Base-by-base conservation (phyloP, 2,329 filamentous ascomycete genomes). In the Plectosphaerella sp. region DNA sequence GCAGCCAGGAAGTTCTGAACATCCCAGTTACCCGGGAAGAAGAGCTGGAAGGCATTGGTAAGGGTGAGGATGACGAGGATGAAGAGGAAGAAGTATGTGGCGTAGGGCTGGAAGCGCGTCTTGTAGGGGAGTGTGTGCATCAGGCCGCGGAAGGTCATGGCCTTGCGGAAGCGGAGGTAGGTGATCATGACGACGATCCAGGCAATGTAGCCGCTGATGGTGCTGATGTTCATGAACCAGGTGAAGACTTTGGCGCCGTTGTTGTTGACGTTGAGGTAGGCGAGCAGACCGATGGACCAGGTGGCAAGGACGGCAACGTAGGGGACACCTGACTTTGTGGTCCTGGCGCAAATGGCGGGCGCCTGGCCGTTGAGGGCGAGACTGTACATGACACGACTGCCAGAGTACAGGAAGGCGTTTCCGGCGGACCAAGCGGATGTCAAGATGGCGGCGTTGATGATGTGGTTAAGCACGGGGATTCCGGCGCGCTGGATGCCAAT, bases 11-110 rank as follows among this genome's bases (percentile, higher is more conserved):
- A 94, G 59, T 75, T 75, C 5, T 76, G 73, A 0, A 77, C 78
- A 15, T 74, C 79, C 79, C 84, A 93, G 25, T 84, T 74, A 8
- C 74, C 70, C 0, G 83, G 80, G 64, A 86, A 87, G 64, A 93
- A 92, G 14, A 87, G 80, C 36, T 84, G 79, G 68, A 91, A 93
- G 1, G 88, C 89, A 60, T 90, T 90, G 59, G 89, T 85, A 3
- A 92, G 68, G 1, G 78, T 81, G n/a, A 92, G 73, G 24, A 89
- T 68, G 3, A 67, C 64, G 50, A 90, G 78, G 22, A 83, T 63
- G 15, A 78, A 64, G 2, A 90, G 76, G 10, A 78, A 76, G 50
- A 79, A 68, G 61, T 77, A 89, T 0, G 86, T 79, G 2, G 82
- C 82, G 62, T 86, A 91, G 0, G 88, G 82, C 64, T 84, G 80